A percentile compares a stretch with the other conserved stretches of the same genome.
These are phyloP conservation scores for Suhomyces sp. DNA, from an alignment of 805 yeast species.

Conservation along the genomic window DNA sequence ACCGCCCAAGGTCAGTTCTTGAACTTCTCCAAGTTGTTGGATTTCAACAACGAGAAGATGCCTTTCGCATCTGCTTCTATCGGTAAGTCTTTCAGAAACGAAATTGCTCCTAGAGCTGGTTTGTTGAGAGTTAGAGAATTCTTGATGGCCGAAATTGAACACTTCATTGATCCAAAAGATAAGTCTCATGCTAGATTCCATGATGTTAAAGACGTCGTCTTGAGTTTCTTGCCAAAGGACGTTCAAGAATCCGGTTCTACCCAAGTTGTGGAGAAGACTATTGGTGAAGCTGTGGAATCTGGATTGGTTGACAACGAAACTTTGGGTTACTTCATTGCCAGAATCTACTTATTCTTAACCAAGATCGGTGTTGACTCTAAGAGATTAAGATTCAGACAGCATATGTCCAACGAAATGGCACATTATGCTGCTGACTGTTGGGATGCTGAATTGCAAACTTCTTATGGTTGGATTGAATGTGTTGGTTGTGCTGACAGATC, in stretches of 20 bases:
- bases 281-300: constrained; percentile 86
- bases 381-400: constrained; percentile 95
- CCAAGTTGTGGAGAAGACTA: constrained; percentile 55
- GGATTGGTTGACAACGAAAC: constrained; percentile 96
- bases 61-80: constrained; percentile 99
- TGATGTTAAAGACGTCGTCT: constrained; percentile 67
- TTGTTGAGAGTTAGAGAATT: constrained; percentile 97
- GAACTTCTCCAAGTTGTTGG: constrained; percentile 89
- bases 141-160: constrained; percentile 99
- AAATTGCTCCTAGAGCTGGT: constrained; percentile 98
- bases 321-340: constrained; percentile 92
- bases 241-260: constrained; percentile 87
- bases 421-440: constrained; percentile 99
- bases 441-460: constrained; percentile 96
- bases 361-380: constrained; percentile 87
- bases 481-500: constrained; percentile 99
- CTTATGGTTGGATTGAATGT: constrained; percentile 99
- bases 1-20: constrained; percentile 99
- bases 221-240: constrained; percentile 79
- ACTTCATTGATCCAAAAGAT: constrained; percentile 90
- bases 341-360: constrained; percentile 80
- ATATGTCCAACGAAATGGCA: constrained; percentile 98
- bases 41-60: constrained; percentile 92
- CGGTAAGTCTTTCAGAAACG: constrained; percentile 98
- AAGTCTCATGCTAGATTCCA: constrained; percentile 79